Evolutionary conservation across 1,284 basidiomycete species (phyloP).

Genomic region (Irpex sp.): DNA sequence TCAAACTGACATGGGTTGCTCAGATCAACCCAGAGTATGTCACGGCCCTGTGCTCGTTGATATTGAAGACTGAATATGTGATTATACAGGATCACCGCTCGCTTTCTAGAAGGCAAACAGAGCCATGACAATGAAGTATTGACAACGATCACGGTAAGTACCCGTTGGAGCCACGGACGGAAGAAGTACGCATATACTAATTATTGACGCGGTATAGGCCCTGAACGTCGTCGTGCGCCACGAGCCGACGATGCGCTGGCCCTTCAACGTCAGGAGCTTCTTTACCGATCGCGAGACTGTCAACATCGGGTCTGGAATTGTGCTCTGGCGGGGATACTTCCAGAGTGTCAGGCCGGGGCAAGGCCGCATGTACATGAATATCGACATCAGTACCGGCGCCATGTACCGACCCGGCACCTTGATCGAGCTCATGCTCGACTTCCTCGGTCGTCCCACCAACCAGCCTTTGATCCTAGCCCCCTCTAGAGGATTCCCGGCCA

Average conservation of each 20-base stretch:
- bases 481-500: slow-evolving; percentile 46
- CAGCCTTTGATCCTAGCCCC: slow-evolving; percentile 41
- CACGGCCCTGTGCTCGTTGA: slow-evolving; percentile 5
- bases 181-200: neutral
- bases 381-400: slow-evolving; percentile 73
- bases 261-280: slow-evolving; percentile 74
- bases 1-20: slow-evolving; percentile 63
- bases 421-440: slow-evolving; percentile 54
- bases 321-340: slow-evolving; percentile 74
- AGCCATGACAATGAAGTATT: slow-evolving; percentile 66
- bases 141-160: slow-evolving; percentile 66
- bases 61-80: slow-evolving; percentile 1
- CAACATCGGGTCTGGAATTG: slow-evolving; percentile 63
- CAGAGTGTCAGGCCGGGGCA: slow-evolving; percentile 71
- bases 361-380: slow-evolving; percentile 66
- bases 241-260: slow-evolving; percentile 66
- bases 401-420: slow-evolving; percentile 63
- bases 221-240: slow-evolving; percentile 75
- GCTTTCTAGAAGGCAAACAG: slow-evolving; percentile 64
- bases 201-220: slow-evolving; percentile 37
- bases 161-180: neutral
- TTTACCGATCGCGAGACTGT: slow-evolving; percentile 64
- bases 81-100: slow-evolving; percentile 49
- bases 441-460: slow-evolving; percentile 34
- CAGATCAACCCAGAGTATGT: slow-evolving; percentile 73